Evolutionary conservation across 148 eudicot species (phyloP).

Genomic region (Drosera capensis): DNA sequence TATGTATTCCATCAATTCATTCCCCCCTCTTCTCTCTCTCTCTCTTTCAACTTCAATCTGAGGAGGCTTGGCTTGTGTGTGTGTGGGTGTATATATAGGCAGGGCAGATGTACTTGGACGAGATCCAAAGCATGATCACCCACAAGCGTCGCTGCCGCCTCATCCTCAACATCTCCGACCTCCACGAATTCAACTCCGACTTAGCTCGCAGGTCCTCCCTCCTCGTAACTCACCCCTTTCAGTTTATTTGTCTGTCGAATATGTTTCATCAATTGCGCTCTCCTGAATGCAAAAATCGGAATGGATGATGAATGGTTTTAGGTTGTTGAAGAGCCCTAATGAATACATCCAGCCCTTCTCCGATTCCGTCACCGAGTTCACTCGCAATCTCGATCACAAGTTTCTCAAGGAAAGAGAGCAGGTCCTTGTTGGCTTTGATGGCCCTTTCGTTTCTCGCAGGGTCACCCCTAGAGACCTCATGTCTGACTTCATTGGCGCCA

Average conservation of each 20-base stretch:
- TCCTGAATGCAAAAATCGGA: background rate
- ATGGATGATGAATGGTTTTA: no score
- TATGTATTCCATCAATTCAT: conserved; percentile 11
- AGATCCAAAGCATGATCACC: conserved; percentile 48
- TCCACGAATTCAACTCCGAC: conserved; percentile 41
- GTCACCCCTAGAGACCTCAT: conserved; percentile 88
- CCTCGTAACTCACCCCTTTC: background rate
- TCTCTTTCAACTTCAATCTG: no score
- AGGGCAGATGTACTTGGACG: conserved; percentile 42
- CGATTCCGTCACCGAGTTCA: conserved; percentile 75
- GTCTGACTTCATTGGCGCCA: conserved; percentile 82
- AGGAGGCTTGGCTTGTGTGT: background rate
- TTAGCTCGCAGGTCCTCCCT: conserved; percentile 57
- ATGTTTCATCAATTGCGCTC: background rate
- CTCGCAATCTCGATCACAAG: conserved; percentile 52
- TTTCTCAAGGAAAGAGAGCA: conserved; percentile 89
- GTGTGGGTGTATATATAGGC: conserved; percentile 20
- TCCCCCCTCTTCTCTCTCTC: background rate
- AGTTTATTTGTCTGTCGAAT: no score
- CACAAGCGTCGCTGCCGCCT: conserved; percentile 71
- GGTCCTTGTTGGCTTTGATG: conserved; percentile 80
- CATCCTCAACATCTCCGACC: conserved; percentile 55
- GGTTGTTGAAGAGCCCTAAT: conserved; percentile 68
- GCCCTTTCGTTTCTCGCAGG: conserved; percentile 86
- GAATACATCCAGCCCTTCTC: conserved; percentile 79